Conservation (phyloP, 2,329 filamentous ascomycete genomes). For the Fusarium falciforme region DNA sequence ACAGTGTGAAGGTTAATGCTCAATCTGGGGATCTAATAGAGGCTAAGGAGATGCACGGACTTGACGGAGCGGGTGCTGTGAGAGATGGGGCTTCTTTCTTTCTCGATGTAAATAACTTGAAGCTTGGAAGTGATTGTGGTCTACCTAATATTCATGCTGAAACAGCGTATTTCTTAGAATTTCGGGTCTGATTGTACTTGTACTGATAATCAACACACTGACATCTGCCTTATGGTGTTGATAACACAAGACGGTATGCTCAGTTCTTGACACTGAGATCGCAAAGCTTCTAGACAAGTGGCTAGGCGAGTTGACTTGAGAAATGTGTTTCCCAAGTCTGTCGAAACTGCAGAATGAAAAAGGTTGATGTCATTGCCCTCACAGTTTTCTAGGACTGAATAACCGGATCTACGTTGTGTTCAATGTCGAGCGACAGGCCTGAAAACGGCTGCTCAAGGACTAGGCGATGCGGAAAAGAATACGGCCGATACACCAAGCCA, state of each 20-base stretch:
- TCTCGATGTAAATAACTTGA: neutral
- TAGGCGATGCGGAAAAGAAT: too few species aligned
- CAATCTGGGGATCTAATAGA: neutral
- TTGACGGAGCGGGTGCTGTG: neutral
- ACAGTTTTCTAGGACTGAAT: neutral
- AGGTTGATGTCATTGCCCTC: neutral
- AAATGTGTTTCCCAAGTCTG: too few species aligned
- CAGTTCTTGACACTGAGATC: neutral
- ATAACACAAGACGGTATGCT: neutral
- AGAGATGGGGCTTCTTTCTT: neutral
- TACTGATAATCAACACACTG: neutral
- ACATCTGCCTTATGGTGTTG: neutral
- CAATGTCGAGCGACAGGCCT: too few species aligned
- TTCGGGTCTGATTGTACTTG: neutral
- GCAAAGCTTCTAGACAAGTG: neutral
- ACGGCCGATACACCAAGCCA: too few species aligned
- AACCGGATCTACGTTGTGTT: neutral
- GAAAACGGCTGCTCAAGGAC: too few species aligned
- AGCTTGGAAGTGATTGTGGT: neutral
- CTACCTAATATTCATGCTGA: neutral
- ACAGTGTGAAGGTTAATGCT: neutral
- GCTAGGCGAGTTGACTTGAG: too few species aligned
- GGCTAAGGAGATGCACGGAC: neutral
- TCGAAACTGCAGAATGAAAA: neutral
- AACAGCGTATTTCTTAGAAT: neutral